phyloP scores from a whole-genome alignment of 1,139 yeast genomes.

The Saccharomyces hybrid region DNA sequence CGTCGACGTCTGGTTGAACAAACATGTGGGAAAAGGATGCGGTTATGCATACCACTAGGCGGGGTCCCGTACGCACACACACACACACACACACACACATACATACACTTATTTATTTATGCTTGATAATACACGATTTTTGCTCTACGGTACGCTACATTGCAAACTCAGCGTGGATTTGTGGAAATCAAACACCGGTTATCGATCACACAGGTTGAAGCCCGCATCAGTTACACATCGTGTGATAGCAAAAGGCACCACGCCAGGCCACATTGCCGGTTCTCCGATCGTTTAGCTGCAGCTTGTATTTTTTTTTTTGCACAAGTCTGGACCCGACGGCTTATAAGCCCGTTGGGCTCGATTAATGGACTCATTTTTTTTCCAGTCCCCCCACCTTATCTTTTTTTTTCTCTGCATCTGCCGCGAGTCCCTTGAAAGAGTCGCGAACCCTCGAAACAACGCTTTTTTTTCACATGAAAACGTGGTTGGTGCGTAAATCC shows the following conservation, averaged over 20 bases:
- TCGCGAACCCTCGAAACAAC: not conserved
- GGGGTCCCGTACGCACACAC: not conserved
- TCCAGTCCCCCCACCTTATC: not conserved
- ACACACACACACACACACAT: not conserved
- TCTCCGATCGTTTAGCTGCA: not conserved
- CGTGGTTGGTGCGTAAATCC: not conserved
- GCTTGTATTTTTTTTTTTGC: not conserved
- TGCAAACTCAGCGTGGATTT: too few relatives aligned
- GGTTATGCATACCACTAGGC: conserved; percentile 22
- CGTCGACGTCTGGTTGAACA: conserved; percentile 71
- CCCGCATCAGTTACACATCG: not conserved
- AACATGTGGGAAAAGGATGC: conserved; percentile 63
- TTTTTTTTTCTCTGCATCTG: not conserved
- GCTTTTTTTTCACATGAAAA: not conserved
- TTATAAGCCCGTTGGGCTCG: not conserved
- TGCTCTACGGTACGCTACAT: not conserved
- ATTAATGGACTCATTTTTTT: not conserved
- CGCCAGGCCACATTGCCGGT: not conserved
- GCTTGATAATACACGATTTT: not conserved
- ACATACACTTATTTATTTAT: not conserved
- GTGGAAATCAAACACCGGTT: not conserved
- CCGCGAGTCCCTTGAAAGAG: conserved; percentile 1
- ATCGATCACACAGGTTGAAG: not conserved
- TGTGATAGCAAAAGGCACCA: not conserved
- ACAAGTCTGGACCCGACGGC: not conserved